Evolutionary conservation across 2,329 filamentous ascomycete genomes (phyloP).

Genomic region (Rhytidhysteron rufulum): DNA sequence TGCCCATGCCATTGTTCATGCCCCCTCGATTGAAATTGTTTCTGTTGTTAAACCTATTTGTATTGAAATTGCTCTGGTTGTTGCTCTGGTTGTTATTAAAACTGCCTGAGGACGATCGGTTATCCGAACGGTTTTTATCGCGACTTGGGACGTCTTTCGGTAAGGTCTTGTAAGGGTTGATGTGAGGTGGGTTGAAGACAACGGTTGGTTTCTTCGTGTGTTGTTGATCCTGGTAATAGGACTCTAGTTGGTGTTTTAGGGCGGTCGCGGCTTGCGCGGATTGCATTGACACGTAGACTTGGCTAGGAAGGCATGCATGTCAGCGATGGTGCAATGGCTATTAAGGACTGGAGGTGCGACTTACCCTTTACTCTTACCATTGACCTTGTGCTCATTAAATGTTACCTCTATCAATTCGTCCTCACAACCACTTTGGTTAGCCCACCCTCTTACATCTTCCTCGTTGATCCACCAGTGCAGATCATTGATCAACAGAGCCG

Average conservation of each 20-base stretch:
- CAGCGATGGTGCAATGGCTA: not conserved
- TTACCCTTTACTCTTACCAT: constrained; percentile 97
- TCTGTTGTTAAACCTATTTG: constrained; percentile 43
- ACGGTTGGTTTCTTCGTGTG: constrained; percentile 65
- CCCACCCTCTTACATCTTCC: constrained; percentile 88
- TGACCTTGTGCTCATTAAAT: constrained; percentile 98
- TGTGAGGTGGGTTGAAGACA: constrained; percentile 69
- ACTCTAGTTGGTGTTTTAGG: constrained; percentile 76
- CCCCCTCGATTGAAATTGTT: constrained; percentile 26
- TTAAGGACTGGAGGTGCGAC: constrained; percentile 23
- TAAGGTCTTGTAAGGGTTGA: constrained; percentile 86
- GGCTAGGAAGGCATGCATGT: constrained; percentile 38
- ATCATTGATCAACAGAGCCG: constrained; percentile 81
- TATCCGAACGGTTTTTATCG: constrained; percentile 59
- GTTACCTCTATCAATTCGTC: constrained; percentile 86
- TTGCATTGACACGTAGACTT: constrained; percentile 81
- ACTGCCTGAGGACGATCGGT: constrained; percentile 46
- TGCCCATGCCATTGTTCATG: constrained; percentile 18
- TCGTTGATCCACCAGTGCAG: constrained; percentile 92
- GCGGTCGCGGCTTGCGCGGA: constrained; percentile 82
- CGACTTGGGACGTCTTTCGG: constrained; percentile 82
- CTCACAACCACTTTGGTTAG: constrained; percentile 74
- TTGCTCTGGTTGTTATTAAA: constrained; percentile 33
- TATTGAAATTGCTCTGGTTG: constrained; percentile 37
- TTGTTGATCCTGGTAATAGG: constrained; percentile 54